Conservation (phyloP, 225 moss, liverwort and hornwort genomes). For the Sphagnum tenellum region DNA sequence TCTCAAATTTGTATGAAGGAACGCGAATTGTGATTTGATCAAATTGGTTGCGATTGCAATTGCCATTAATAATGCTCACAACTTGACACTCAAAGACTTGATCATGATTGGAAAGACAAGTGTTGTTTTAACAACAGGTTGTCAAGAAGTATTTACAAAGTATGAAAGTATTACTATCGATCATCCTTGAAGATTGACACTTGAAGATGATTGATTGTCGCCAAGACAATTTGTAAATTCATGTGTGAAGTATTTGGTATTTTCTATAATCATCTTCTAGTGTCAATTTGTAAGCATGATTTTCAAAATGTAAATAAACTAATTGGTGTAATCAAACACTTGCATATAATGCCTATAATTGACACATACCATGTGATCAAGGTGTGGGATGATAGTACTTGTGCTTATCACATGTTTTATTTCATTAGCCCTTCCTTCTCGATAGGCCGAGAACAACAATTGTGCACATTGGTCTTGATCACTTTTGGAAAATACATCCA, state of each 20-base stretch:
- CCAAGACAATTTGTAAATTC: no score
- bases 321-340: not conserved
- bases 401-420: slow-evolving; percentile 49
- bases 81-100: no score
- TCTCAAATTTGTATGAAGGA: not conserved
- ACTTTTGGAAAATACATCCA: slow-evolving; percentile 76
- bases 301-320: not conserved
- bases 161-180: not conserved
- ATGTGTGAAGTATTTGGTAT: no score
- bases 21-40: not conserved
- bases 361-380: slow-evolving; percentile 78
- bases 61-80: no score
- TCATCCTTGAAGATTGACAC: not conserved
- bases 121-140: no score
- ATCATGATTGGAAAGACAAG: no score
- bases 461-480: slow-evolving; percentile 80
- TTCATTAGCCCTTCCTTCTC: slow-evolving; percentile 49
- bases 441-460: slow-evolving; percentile 66
- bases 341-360: not conserved
- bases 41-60: not conserved
- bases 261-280: no score
- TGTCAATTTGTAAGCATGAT: not conserved
- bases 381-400: slow-evolving; percentile 67
- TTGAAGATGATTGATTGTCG: not conserved
- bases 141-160: no score